A percentile compares a stretch with the other conserved stretches of the same genome.
Evolutionary conservation across 2,329 filamentous ascomycete genomes (phyloP).

Genomic region (Epicoccum sorghinum): DNA sequence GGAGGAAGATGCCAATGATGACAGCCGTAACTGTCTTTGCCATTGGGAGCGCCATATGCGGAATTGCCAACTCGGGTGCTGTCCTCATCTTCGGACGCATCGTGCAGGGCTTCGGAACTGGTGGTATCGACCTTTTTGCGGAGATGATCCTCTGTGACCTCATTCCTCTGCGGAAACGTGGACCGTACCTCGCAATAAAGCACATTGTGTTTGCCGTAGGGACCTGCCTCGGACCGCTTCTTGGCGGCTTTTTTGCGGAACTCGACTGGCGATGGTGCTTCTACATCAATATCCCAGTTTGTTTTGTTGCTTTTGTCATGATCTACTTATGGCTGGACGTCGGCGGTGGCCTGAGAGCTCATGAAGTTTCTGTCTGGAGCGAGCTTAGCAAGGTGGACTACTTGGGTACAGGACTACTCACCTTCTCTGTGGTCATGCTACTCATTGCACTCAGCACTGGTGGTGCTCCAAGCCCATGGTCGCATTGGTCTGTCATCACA

Average conservation of each 20-base stretch:
- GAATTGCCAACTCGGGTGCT: slow-evolving; percentile 51
- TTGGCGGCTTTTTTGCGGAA: slow-evolving; percentile 43
- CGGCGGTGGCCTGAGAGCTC: slow-evolving; percentile 20
- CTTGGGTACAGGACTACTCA: slow-evolving; percentile 53
- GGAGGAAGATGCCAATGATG: slow-evolving; percentile 51
- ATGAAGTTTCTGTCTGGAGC: slow-evolving; percentile 15
- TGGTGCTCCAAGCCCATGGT: slow-evolving; percentile 54
- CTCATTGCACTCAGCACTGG: slow-evolving; percentile 55
- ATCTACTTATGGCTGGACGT: slow-evolving; percentile 42
- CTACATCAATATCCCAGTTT: slow-evolving; percentile 45
- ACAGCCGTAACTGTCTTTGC: slow-evolving; percentile 54
- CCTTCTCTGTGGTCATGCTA: slow-evolving; percentile 48
- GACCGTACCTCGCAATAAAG: slow-evolving; percentile 47
- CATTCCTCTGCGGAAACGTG: slow-evolving; percentile 55
- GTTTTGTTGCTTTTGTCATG: slow-evolving; percentile 32
- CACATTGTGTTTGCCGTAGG: slow-evolving; percentile 34
- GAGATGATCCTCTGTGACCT: slow-evolving; percentile 60
- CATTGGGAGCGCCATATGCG: slow-evolving; percentile 60
- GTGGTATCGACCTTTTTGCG: slow-evolving; percentile 54
- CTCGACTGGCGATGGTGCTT: slow-evolving; percentile 57
- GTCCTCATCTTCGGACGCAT: slow-evolving; percentile 63
- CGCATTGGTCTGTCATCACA: slow-evolving; percentile 45
- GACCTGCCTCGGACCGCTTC: slow-evolving; percentile 36
- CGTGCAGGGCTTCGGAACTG: slow-evolving; percentile 60
- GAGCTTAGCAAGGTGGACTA: slow-evolving; percentile 49